Evolutionary conservation across 352 stramenopile genomes (phyloP), one percentile per base, ranked within the genome.

Genomic region (Halophytophthora batemanensis): DNA sequence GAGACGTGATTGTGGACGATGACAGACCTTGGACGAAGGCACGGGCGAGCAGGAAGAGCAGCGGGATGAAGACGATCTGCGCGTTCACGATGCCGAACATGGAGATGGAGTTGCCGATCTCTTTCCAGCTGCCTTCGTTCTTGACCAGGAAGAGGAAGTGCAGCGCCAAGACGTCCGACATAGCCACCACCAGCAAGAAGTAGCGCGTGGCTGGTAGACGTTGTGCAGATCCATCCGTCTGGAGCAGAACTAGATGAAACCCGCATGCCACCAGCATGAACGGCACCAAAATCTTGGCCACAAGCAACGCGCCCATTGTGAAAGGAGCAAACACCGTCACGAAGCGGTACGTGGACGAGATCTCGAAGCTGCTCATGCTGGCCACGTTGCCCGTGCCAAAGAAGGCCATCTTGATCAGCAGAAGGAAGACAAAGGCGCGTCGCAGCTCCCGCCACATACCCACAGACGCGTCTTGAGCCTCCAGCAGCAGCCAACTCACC

Each of bases 71-170:
- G 3, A 93, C 76, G 45, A 89, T 82, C 45, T 87, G 77, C 11
- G 78, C 76, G 53, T 93, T 93, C 44, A 89, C 82, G 45, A 93
- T 87, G 38, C 82, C 82, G 59, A 87, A 93, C 72, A 87, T 88
- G 10, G 80, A 91, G 45, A 93, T 93, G 28, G 79, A 91, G 57
- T 94, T 94, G 28, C 83, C 83, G 41, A 94, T 94, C 49, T 92
- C 73, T 46, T 92, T 91, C 83, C 83, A 94, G 43, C 77, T 90
- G 53, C 83, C 83, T 78, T 94, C 77, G 62, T 94, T 84, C 35
- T 77, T 71, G 17, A 94, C 83, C 21, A 87, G 58, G 50, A 91
- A 94, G 17, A 94, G 69, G 34, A 94, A 91, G 35, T 94, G 83
- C 14, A 94, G 60, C 43, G 83, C 81, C 21, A 94, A 56, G 2